These are phyloP conservation scores for Termitomyces sp. DNA, from an alignment of 768 basidiomycete species.

Conservation along the genomic window DNA sequence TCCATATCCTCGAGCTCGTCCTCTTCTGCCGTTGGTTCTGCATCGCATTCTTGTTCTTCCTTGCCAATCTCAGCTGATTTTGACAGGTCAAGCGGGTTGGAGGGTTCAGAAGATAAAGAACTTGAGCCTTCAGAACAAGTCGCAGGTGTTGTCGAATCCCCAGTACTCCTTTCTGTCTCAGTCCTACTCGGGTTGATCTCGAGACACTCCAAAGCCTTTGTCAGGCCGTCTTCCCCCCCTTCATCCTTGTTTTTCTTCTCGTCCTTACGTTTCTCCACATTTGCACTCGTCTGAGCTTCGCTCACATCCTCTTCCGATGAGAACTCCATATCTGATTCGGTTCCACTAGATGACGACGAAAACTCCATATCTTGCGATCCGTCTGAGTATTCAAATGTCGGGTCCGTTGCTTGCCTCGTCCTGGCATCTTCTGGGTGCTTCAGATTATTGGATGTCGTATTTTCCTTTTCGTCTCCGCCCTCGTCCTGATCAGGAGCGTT, in stretches of 20 bases:
- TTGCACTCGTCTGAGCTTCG: not conserved
- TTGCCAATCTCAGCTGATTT: too few relatives aligned
- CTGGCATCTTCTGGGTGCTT: not conserved
- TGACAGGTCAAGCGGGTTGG: not conserved
- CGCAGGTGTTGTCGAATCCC: not conserved
- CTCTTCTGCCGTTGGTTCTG: not conserved
- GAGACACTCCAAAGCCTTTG: not conserved
- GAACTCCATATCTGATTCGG: conserved; percentile 9
- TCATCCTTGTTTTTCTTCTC: not conserved
- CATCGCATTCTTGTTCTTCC: not conserved
- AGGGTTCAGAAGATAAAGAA: not conserved
- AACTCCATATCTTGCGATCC: conserved; percentile 10
- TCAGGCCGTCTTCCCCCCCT: not conserved
- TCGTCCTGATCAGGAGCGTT: not conserved
- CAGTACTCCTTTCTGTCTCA: not conserved
- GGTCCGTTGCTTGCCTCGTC: not conserved
- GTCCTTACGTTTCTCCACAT: not conserved
- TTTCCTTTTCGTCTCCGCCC: not conserved
- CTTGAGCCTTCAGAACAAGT: not conserved
- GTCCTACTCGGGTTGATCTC: not conserved
- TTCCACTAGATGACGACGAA: conserved; percentile 6
- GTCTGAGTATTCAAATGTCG: conserved; percentile 1
- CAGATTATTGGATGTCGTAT: not conserved
- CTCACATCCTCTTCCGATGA: not conserved
- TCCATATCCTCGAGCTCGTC: conserved; percentile 3